Base-by-base conservation (phyloP, 2,329 filamentous ascomycete species). In the Cladosporium austrohemisphaericum region DNA sequence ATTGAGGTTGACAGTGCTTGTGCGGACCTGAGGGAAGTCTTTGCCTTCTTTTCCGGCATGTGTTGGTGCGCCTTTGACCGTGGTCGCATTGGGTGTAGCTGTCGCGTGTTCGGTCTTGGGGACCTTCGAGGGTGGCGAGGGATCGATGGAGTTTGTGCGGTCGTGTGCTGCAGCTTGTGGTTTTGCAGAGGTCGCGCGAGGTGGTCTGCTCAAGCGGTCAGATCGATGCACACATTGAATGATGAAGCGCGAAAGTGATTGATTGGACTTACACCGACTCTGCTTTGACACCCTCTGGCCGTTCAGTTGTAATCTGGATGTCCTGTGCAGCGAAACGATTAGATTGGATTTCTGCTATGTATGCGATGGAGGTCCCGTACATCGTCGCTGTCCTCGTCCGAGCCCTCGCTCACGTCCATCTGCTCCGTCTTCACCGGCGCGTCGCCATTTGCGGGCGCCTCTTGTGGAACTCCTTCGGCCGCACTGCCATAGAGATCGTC, bases 1-100 rank as follows among this genome's bases (percentile, higher is more conserved):
- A 66, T 94, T 83, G 47, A 96, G 80, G 63, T 97, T 88, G 55
- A 97, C 80, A 41, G 82, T 91, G 10, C 90, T 95, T 51, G 85
- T 91, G 32, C 76, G 78, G 23, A 80, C 68, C 31, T 78, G 85
- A 73, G 68, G 89, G 73, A 66, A 93, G 73, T 58, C 84, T 71
- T 80, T 79, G 41, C 81, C 79, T 54, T 65, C 59, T 52, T 61
- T 62, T 53, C 74, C 68, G 71, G 77, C 68, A 71, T 80, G 65
- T 32, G 59, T 63, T 26, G 63, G 56, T 65, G 31, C 43, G 32
- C 43, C 43, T 36, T 19, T 18, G 29, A 41, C 14, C 23, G 45
- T 49, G 14, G 16, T 41, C 11, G 35, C 22, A 11, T 32, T 48
- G 31, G 41, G 7, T 25, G 35, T 14, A 26, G 10, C 9, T 22